Base-by-base conservation (phyloP, 164 flowering plant genomes). In the Houttuynia cordata region DNA sequence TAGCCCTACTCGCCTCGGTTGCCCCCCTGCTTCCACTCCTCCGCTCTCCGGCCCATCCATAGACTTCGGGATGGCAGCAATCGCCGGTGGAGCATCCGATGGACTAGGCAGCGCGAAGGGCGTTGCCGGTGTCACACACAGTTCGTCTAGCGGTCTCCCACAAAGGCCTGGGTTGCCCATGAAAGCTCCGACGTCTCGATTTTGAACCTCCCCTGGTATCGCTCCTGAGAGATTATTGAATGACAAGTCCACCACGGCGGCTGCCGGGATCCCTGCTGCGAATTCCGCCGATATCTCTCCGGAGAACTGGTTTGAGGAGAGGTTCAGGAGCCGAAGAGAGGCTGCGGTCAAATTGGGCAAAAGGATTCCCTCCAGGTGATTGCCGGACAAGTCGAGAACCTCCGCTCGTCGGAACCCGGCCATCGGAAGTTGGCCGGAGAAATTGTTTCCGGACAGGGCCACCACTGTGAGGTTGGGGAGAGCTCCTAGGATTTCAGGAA, bases 71-170 rank as follows among this genome's bases (percentile, higher is more conserved):
- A 67, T 61, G 14, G 65, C 65, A 5, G 70, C 70, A 17, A 61
- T 56, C 34, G 70, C 70, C 6, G 70, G 70, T 18, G 70, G 70
- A 39, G 70, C 61, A 15, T 57, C 45, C 4, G 91, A 60, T 0
- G 57, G 62, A 39, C 84, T 81, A 0, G 91, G 85, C 21, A 82
- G 78, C 23, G 62, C 68, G 0, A 96, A 75, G 6, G 70, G 73
- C 0, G 82, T 67, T 0, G 91, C 80, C 58, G 89, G 84, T 22
- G 82, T 70, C 0, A 79, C 20, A 66, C 97, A 88, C 4, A 74
- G 75, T n/a, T 66, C 78, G 69, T 79, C 78, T 51, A 90, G 59
- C 7, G 91, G 91, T 53, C 78, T 86, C 17, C 99, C 99, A 40
- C 99, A 94, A 0, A 94, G 76, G 58, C 78, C 79, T 8, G 62